These are phyloP conservation scores for Phytophthora hybrid DNA, from an alignment of 352 stramenopile species.

Conservation along the genomic window DNA sequence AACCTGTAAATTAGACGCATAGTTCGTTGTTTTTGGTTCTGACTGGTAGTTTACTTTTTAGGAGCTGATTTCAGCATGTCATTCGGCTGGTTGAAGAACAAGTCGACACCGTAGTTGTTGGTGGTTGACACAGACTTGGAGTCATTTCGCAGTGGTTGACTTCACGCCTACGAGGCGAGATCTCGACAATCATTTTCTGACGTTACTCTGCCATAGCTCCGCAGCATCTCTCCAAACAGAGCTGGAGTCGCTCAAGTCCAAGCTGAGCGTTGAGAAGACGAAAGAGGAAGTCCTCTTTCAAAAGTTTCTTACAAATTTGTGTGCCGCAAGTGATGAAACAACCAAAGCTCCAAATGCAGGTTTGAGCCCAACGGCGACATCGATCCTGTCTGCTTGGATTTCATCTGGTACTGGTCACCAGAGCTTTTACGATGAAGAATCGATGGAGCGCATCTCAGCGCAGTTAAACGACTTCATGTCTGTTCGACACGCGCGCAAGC, in stretches of 20 bases:
- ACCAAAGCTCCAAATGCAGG: conserved; percentile 13
- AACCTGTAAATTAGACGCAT: too few species aligned
- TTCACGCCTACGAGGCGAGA: conserved; percentile 48
- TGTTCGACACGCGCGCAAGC: conserved; percentile 23
- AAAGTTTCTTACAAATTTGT: conserved; percentile 31
- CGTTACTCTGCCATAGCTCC: conserved; percentile 35
- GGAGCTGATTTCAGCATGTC: too few species aligned
- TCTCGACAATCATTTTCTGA: conserved; percentile 49
- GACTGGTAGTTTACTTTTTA: too few species aligned
- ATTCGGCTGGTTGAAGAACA: too few species aligned
- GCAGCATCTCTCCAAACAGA: conserved; percentile 16
- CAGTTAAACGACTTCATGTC: conserved; percentile 40
- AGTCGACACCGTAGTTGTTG: background rate
- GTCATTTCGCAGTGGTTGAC: conserved; percentile 54
- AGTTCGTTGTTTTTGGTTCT: too few species aligned
- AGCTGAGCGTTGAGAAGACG: conserved; percentile 21
- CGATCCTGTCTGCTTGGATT: conserved; percentile 37
- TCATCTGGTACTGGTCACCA: conserved; percentile 25
- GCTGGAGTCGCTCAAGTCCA: conserved; percentile 24
- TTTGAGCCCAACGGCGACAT: conserved; percentile 14
- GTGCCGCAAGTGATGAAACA: conserved; percentile 27
- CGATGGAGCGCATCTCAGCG: conserved; percentile 43
- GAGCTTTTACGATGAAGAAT: conserved; percentile 33
- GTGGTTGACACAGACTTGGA: conserved; percentile 51
- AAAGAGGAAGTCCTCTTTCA: conserved; percentile 32